Conservation (phyloP, 129 eudicot genomes). For the Lonicera japonica region DNA sequence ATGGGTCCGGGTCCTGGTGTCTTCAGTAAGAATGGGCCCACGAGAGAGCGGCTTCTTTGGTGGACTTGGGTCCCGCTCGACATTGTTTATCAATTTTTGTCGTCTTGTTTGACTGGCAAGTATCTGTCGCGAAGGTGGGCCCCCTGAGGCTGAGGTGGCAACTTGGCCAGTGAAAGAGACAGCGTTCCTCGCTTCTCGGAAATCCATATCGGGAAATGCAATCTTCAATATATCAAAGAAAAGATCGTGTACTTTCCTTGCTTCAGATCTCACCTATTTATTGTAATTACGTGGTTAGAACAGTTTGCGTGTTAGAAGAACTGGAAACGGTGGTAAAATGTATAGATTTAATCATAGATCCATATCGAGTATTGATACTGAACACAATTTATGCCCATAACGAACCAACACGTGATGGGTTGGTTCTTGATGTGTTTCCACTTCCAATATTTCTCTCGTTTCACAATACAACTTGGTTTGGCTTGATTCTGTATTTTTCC, state of each 20-base stretch:
- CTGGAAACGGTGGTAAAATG: too few relatives aligned
- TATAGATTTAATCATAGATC: too few relatives aligned
- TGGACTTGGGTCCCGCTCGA: slow-evolving; percentile 42
- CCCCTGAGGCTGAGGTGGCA: slow-evolving; percentile 34
- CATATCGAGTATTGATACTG: too few relatives aligned
- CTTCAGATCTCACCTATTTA: slow-evolving; percentile 80
- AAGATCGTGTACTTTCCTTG: slow-evolving; percentile 87
- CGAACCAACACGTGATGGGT: too few relatives aligned
- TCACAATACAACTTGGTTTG: too few relatives aligned
- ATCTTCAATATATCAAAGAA: slow-evolving; percentile 79
- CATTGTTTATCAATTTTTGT: slow-evolving; percentile 40
- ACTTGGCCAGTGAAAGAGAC: slow-evolving; percentile 55
- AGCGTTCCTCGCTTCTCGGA: slow-evolving; percentile 70
- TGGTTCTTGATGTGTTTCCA: too few relatives aligned
- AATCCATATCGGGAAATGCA: slow-evolving; percentile 67
- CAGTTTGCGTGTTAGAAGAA: too few relatives aligned
- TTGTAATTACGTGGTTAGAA: neutral
- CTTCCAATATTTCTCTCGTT: too few relatives aligned
- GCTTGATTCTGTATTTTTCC: too few relatives aligned
- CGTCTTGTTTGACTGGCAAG: slow-evolving; percentile 43
- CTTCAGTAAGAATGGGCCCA: slow-evolving; percentile 34
- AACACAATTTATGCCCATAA: too few relatives aligned
- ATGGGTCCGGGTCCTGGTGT: slow-evolving; percentile 18
- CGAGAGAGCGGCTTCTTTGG: slow-evolving; percentile 52
- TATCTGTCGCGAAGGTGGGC: slow-evolving; percentile 45